A percentile compares a stretch with the other conserved stretches of the same genome.
Conservation (phyloP, 768 basidiomycete genomes). For the Phanerochaete sordida region DNA sequence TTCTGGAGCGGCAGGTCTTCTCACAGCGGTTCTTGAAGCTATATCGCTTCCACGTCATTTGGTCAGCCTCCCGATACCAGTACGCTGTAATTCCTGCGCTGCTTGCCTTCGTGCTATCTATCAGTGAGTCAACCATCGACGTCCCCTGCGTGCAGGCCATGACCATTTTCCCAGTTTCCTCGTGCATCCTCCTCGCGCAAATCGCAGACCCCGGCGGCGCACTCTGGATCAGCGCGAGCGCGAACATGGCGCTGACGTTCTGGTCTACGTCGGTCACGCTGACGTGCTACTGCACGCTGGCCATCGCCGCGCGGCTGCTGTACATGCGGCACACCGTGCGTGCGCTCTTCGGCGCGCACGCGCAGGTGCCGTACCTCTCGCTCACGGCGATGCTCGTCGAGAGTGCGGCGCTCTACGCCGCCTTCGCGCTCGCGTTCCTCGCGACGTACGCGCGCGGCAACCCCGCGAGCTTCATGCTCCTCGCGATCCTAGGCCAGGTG, state of each 20-base stretch:
- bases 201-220: conserved; percentile 12
- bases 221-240: conserved; percentile 13
- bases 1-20: too few species aligned
- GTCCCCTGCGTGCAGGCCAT: too few species aligned
- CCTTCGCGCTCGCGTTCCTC: conserved; percentile 21
- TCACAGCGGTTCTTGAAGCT: conserved; percentile 9
- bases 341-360: conserved; percentile 8
- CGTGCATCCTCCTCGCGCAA: conserved; percentile 16
- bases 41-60: conserved; percentile 21
- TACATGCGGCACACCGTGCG: conserved; percentile 22
- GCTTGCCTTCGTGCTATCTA: conserved; percentile 6
- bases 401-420: conserved; percentile 20
- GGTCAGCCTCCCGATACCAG: conserved; percentile 8
- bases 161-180: conserved; percentile 14
- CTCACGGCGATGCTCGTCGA: conserved; percentile 28
- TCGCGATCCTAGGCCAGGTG: conserved; percentile 20
- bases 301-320: conserved; percentile 20
- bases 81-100: conserved; percentile 15
- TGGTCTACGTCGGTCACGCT: conserved; percentile 19
- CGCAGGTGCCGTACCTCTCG: conserved; percentile 12
- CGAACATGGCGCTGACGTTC: conserved; percentile 20
- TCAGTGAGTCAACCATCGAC: too few species aligned
- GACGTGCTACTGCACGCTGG: conserved; percentile 20
- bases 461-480: conserved; percentile 17
- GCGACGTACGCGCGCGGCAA: conserved; percentile 16